These are phyloP conservation scores for Colletotrichum simmondsii DNA, from an alignment of 2,329 filamentous ascomycete species.

Conservation along the genomic window DNA sequence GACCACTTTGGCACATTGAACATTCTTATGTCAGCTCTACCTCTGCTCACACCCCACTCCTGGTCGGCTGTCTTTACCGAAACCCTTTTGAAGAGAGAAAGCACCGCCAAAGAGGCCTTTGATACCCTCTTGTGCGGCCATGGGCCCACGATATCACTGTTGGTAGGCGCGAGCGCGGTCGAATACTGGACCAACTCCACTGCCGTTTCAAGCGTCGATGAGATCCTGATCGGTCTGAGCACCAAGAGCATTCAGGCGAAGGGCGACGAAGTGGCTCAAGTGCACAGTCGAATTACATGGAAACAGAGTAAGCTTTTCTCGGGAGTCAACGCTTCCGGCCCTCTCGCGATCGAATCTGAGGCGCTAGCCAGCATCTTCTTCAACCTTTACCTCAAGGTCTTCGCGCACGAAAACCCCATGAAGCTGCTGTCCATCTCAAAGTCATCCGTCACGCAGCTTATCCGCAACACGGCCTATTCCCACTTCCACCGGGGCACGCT, in stretches of 20 bases:
- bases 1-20: conserved; percentile 53
- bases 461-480: conserved; percentile 37
- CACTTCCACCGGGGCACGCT: conserved; percentile 53
- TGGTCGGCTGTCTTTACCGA: conserved; percentile 59
- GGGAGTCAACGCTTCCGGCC: conserved; percentile 36
- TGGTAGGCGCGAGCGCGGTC: conserved; percentile 61
- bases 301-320: conserved; percentile 47
- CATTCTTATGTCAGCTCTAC: conserved; percentile 52
- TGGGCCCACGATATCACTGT: conserved; percentile 55
- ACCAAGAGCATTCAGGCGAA: not conserved
- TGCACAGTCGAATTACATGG: conserved; percentile 48
- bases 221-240: conserved; percentile 44
- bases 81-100: conserved; percentile 34
- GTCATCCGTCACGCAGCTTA: conserved; percentile 17
- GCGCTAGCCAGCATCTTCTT: conserved; percentile 53
- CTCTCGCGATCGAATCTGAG: conserved; percentile 46
- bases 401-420: conserved; percentile 49
- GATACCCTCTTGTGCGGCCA: conserved; percentile 58
- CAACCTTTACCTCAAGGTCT: conserved; percentile 57
- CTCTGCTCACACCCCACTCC: conserved; percentile 55
- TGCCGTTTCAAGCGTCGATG: conserved; percentile 50
- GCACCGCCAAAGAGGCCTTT: conserved; percentile 44
- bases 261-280: conserved; percentile 29
- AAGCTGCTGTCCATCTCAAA: conserved; percentile 21
- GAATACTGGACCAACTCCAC: conserved; percentile 64